phyloP scores from a whole-genome alignment of 352 stramenopile genomes.

The Blastocystis hominis region DNA sequence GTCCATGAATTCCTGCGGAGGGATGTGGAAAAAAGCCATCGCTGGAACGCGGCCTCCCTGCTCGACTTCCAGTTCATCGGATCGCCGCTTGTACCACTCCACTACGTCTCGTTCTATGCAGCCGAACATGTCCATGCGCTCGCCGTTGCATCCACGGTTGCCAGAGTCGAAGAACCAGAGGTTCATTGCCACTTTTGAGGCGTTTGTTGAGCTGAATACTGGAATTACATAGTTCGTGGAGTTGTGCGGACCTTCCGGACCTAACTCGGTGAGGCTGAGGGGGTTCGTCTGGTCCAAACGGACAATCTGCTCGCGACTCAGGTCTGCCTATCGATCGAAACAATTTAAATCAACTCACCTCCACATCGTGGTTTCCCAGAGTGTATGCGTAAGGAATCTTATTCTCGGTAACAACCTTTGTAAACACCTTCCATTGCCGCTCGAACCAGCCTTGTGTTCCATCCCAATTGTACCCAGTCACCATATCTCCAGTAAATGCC shows the following conservation, averaged over 20 bases:
- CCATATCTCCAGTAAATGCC: constrained; percentile 58
- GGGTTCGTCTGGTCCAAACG: constrained; percentile 31
- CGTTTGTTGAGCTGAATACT: constrained; percentile 25
- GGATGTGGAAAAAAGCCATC: constrained; percentile 55
- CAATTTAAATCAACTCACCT: neutral
- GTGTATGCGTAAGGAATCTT: constrained; percentile 43
- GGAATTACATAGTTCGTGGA: constrained; percentile 50
- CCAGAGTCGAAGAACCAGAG: constrained; percentile 54
- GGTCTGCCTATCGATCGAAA: neutral
- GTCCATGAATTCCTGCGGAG: constrained; percentile 48
- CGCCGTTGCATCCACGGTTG: neutral
- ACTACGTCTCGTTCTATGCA: constrained; percentile 30
- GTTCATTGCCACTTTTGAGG: constrained; percentile 40
- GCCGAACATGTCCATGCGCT: neutral
- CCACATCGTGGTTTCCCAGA: constrained; percentile 50
- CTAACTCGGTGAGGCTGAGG: constrained; percentile 8
- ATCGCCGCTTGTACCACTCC: constrained; percentile 5
- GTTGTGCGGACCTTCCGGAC: constrained; percentile 9
- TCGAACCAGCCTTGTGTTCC: constrained; percentile 26
- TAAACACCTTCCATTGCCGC: constrained; percentile 8
- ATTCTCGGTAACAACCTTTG: neutral
- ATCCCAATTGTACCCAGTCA: constrained; percentile 53
- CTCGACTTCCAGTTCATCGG: neutral
- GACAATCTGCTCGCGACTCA: constrained; percentile 22
- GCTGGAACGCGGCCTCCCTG: neutral